Base-by-base conservation (phyloP, 176 grass and related monocot genomes). In the Aegilops speltoides region DNA sequence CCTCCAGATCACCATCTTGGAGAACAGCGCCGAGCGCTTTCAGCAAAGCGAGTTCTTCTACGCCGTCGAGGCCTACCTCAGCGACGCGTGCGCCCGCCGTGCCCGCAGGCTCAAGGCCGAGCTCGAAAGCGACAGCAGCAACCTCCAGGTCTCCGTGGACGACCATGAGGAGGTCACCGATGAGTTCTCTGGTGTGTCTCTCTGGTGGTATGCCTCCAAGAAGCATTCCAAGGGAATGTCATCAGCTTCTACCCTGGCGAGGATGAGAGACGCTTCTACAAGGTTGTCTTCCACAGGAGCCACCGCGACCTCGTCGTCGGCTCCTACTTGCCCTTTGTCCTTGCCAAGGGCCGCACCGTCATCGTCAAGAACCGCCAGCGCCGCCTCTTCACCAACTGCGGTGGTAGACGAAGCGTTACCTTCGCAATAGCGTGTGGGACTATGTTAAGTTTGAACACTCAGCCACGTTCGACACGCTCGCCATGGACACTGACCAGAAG, bases 91-190 rank as follows among this genome's bases (percentile, higher is more conserved):
- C 64, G 63, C 90, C 15, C 26, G 79, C 38, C 78, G 52, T 3
- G 92, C 95, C 0, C 62, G 84, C 54, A 78, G 4, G 32, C 94
- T 97, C 69, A 82, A 29, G 64, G 94, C 89, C 6, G 94, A 97
- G 19, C 71, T 97, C 15, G 57, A 83, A 45, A 83, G 56, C 24
- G 83, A 72, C 76, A 90, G 90, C 83, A 84, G 73, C 20, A 87
- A 26, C 17, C 65, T 88, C 16, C 75, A 83, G 29, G 74, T 97
- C 60, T 59, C 87, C 13, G 89, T 97, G 1, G 94, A 89, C 59
- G 88, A 92, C 83, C 5, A 92, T 45, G 83, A 97, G 59, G 92
- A 94, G 88, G 92, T 97, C 33, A 61, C 76, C 46, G 94, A 97
- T 80, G 23, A 22, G 17, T 94, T 90, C 76, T 1, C 0, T 1